A percentile compares a stretch with the other conserved stretches of the same genome.
These are phyloP conservation scores for Nakaseomyces nivariensis DNA, from an alignment of 1,139 yeast genomes.

Conservation along the genomic window DNA sequence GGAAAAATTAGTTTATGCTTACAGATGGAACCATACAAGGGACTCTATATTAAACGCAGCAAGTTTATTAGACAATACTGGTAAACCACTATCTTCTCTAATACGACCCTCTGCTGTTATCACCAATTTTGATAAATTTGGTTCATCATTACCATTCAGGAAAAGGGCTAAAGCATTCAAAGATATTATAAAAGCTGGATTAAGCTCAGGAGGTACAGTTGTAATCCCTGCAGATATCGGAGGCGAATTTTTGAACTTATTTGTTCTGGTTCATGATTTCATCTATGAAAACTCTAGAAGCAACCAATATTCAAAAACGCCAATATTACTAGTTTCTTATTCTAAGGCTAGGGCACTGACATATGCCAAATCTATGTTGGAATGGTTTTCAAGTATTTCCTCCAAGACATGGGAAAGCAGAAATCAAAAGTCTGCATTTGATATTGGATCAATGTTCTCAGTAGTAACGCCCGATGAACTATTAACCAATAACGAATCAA, in stretches of 20 bases:
- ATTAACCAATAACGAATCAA: conserved; percentile 52
- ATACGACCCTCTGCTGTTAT: conserved; percentile 78
- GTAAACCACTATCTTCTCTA: conserved; percentile 52
- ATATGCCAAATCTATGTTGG: conserved; percentile 81
- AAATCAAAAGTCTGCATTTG: conserved; percentile 54
- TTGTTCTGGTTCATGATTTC: conserved; percentile 54
- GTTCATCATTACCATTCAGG: conserved; percentile 56
- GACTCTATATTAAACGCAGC: conserved; percentile 80
- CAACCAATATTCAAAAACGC: conserved; percentile 33
- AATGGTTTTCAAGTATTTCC: conserved; percentile 85
- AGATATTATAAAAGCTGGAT: conserved; percentile 49
- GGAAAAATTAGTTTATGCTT: conserved; percentile 78
- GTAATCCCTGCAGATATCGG: conserved; percentile 78
- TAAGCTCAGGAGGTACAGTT: conserved; percentile 54
- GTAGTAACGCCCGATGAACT: conserved; percentile 53
- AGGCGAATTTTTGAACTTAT: conserved; percentile 71
- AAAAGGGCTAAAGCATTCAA: conserved; percentile 56
- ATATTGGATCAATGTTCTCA: conserved; percentile 48
- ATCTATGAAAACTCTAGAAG: conserved; percentile 25
- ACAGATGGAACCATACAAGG: conserved; percentile 90
- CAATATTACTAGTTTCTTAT: conserved; percentile 65
- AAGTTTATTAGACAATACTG: conserved; percentile 45
- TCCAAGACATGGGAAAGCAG: conserved; percentile 74
- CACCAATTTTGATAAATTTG: conserved; percentile 52
- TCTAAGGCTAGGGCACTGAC: conserved; percentile 72